Evolutionary conservation across 2,329 filamentous ascomycete species (phyloP).

Genomic region (Hypocreales sp.): DNA sequence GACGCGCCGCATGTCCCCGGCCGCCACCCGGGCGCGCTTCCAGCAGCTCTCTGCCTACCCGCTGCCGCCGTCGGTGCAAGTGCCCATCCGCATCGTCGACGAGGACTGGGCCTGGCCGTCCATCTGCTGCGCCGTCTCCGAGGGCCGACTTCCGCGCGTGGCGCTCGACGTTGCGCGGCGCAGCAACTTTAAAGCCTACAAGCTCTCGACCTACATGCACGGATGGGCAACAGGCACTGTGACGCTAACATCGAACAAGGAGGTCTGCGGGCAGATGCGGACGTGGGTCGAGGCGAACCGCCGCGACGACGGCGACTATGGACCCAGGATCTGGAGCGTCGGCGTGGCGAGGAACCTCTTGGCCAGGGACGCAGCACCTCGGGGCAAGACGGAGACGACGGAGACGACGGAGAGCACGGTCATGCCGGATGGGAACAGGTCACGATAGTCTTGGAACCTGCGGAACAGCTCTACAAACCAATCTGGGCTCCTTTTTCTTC

Average conservation of each 20-base stretch:
- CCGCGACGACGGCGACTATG: conserved; percentile 11
- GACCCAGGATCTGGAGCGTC: conserved; percentile 17
- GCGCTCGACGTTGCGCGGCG: conserved; percentile 17
- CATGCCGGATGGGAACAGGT: too few species aligned
- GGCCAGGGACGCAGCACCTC: conserved; percentile 15
- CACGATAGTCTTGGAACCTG: too few species aligned
- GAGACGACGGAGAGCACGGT: not conserved
- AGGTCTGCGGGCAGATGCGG: conserved; percentile 18
- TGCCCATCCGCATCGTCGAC: conserved; percentile 17
- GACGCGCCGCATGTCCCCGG: conserved; percentile 3
- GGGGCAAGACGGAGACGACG: not conserved
- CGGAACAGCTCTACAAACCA: too few species aligned
- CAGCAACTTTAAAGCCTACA: conserved; percentile 18
- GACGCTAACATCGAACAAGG: conserved; percentile 25
- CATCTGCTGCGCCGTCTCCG: conserved; percentile 10
- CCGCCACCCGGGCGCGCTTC: conserved; percentile 11
- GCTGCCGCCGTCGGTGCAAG: conserved; percentile 15
- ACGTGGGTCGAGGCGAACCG: conserved; percentile 18
- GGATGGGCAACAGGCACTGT: conserved; percentile 19
- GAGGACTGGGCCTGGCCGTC: conserved; percentile 12
- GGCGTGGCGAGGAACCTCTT: conserved; percentile 20
- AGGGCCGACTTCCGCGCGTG: conserved; percentile 14
- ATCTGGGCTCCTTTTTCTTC: too few species aligned
- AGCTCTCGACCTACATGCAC: conserved; percentile 23
- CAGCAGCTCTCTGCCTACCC: conserved; percentile 15